A percentile compares a stretch with the other conserved stretches of the same genome.
phyloP scores from a whole-genome alignment of 495 filamentous ascomycete genomes.

The Penicillium riverlandense region DNA sequence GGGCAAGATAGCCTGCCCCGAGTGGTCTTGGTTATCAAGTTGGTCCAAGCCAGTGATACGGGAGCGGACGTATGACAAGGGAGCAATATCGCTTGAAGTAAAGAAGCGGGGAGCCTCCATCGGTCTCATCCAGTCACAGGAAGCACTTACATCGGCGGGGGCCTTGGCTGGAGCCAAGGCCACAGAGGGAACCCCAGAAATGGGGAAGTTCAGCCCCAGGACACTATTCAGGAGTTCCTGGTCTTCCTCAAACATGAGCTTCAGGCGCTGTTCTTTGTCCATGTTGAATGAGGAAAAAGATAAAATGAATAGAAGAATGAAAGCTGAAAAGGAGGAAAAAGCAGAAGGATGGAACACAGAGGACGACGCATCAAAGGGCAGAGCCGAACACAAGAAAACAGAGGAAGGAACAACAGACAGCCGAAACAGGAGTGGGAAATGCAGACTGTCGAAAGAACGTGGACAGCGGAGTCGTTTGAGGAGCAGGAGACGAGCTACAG shows the following conservation, averaged over 20 bases:
- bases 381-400: background rate
- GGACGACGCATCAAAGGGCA: too few species aligned
- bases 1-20: too few species aligned
- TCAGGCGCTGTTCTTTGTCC: background rate
- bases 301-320: background rate
- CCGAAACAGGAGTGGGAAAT: too few species aligned
- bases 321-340: constrained; percentile 2
- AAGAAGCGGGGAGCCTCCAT: too few species aligned
- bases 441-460: too few species aligned
- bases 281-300: background rate
- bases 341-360: too few species aligned
- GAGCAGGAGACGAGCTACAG: too few species aligned
- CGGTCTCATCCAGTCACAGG: background rate
- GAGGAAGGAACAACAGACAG: too few species aligned
- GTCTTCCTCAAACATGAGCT: background rate
- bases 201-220: background rate
- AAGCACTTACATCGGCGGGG: background rate
- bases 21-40: too few species aligned
- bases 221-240: background rate
- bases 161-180: too few species aligned
- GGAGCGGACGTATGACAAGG: background rate
- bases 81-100: background rate
- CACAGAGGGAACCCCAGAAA: too few species aligned
- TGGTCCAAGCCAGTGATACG: background rate
- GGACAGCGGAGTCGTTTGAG: too few species aligned